Evolutionary conservation across 495 filamentous ascomycete genomes (phyloP).

Genomic region (Elaphomyces granulatus): DNA sequence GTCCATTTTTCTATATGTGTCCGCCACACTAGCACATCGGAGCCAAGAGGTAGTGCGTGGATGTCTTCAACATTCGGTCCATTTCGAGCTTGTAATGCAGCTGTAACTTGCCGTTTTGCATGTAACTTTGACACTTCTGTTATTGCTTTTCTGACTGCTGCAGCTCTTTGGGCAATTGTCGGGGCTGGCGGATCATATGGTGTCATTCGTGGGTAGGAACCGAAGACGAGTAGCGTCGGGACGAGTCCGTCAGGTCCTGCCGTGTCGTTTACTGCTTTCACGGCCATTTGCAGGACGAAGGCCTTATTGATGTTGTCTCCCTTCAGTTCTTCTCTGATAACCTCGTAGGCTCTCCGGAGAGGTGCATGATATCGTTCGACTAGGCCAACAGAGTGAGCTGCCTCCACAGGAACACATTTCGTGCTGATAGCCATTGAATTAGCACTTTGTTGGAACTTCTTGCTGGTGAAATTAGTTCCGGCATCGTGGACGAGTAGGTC

Average conservation of each 20-base stretch:
- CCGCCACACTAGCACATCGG: not conserved
- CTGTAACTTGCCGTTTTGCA: not conserved
- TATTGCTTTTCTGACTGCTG: not conserved
- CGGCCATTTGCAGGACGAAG: not conserved
- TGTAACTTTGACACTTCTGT: not conserved
- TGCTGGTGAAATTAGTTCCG: too few relatives aligned
- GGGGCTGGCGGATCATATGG: not conserved
- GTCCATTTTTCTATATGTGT: not conserved
- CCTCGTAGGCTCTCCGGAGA: not conserved
- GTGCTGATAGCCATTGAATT: slow-evolving; percentile 1
- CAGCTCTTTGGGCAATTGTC: not conserved
- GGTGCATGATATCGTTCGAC: slow-evolving; percentile 1
- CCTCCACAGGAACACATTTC: slow-evolving; percentile 10
- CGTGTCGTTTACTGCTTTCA: not conserved
- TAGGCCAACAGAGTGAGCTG: slow-evolving; percentile 10
- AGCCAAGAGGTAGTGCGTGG: not conserved
- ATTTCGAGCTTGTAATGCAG: not conserved
- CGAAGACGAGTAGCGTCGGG: not conserved
- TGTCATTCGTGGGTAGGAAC: not conserved
- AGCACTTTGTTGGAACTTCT: slow-evolving; percentile 10
- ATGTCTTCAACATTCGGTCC: not conserved
- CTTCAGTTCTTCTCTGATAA: not conserved
- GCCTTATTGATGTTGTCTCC: not conserved
- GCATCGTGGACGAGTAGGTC: slow-evolving; percentile 1
- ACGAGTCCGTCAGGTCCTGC: not conserved